A percentile compares a stretch with the other conserved stretches of the same genome.
Evolutionary conservation across 768 basidiomycete genomes (phyloP).

Genomic region (Scleroderma bovista): DNA sequence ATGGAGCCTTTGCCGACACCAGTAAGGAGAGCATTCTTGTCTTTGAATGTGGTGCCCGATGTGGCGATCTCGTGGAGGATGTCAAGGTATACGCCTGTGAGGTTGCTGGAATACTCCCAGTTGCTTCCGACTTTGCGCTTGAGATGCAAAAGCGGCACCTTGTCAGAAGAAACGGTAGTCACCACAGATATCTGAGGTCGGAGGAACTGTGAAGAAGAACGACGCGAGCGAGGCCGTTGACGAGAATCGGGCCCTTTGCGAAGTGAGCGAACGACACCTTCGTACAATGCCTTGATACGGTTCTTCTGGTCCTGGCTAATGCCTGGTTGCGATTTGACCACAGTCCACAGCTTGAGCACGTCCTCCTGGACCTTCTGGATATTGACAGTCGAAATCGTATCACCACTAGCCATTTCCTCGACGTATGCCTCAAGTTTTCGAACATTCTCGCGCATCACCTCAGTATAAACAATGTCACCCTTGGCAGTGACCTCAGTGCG

Average conservation of each 20-base stretch:
- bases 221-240: slow-evolving; percentile 62
- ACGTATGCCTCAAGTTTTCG: slow-evolving; percentile 98
- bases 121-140: slow-evolving; percentile 93
- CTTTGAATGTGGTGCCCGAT: slow-evolving; percentile 96
- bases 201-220: slow-evolving; percentile 95
- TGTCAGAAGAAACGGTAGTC: slow-evolving; percentile 73
- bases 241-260: slow-evolving; percentile 66
- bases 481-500: slow-evolving; percentile 89
- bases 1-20: slow-evolving; percentile 98
- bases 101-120: slow-evolving; percentile 97
- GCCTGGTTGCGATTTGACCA: slow-evolving; percentile 95
- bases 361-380: slow-evolving; percentile 98
- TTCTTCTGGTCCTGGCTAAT: slow-evolving; percentile 97
- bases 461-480: slow-evolving; percentile 92
- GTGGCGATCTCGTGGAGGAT: slow-evolving; percentile 98
- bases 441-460: slow-evolving; percentile 93
- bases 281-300: slow-evolving; percentile 90
- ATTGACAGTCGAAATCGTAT: slow-evolving; percentile 81
- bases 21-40: slow-evolving; percentile 97
- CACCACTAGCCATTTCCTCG: slow-evolving; percentile 96
- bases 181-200: slow-evolving; percentile 78
- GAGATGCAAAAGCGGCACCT: slow-evolving; percentile 89
- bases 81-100: slow-evolving; percentile 94
- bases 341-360: slow-evolving; percentile 93
- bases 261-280: slow-evolving; percentile 92